Base-by-base conservation (phyloP, 2,329 filamentous ascomycete genomes). In the Chaetomiaceae sp. region DNA sequence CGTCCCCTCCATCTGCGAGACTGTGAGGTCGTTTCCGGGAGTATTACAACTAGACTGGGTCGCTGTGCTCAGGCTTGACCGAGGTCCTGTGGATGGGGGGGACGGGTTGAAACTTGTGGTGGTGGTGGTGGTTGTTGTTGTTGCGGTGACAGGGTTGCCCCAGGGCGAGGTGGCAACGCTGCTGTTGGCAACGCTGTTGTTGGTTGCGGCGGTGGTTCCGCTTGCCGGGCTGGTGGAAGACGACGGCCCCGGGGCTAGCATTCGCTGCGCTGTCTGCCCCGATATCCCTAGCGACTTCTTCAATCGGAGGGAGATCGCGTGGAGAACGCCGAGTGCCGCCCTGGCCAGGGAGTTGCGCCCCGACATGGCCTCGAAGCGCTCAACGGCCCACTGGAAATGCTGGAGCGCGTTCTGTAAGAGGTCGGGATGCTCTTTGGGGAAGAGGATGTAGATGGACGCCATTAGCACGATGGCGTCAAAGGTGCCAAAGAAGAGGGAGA, bases 401-500 rank as follows among this genome's bases (percentile, higher is more conserved):
- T 80, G 77, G 8, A 78, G 64, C 0, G 76, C 74, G 21, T 69
- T 69, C 4, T 72, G 67, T 0, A 78, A 65, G 25, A 77, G 65
- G 23, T 78, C 76, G 2, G 67, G 62, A 51, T 82, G 76, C 59
- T 84, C 80, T 20, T 69, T 71, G 1, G 81, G 81, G 56, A 82
- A 82, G 8, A 85, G 64, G 30, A 85, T 83, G 62, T 79, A 83
- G 29, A 84, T 77, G 16, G 79, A 77, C 0, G 81, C 77, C 48
- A 84, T 72, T 51, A 85, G 71, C 14, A 85, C 79, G 18, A 84
- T 76, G 13, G 82, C 81, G 60, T 85, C 82, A 54, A 85, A 85
- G 6, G 79, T 84, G 48, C 79, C 80, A 48, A 82, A 83, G 63
- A 84, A 84, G 3, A 85, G 70, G 14, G 75, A 72, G 58, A 80